These are phyloP conservation scores for Aschersonia sp. DNA, from an alignment of 2,329 filamentous ascomycete species.

Conservation along the genomic window DNA sequence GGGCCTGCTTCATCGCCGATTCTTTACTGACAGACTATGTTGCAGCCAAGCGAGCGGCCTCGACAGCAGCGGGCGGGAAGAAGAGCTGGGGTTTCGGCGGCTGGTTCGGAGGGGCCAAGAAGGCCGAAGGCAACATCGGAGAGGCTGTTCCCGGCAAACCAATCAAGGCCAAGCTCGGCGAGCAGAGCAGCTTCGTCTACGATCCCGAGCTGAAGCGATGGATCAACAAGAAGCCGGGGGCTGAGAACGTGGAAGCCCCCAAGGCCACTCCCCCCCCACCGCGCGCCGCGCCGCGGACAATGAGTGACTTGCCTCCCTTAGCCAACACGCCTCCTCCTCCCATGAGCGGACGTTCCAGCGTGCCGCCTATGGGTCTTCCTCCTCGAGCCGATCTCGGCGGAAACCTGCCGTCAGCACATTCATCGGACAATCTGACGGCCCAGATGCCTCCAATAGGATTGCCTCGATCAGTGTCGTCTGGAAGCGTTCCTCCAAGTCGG, in stretches of 20 bases:
- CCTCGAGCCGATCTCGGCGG: constrained; percentile 4
- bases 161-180: constrained; percentile 87
- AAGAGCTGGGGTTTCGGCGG: constrained; percentile 70
- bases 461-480: constrained; percentile 34
- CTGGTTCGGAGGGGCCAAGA: constrained; percentile 69
- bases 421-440: constrained; percentile 17
- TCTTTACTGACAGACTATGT: neutral
- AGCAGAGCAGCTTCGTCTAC: constrained; percentile 85
- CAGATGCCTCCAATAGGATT: constrained; percentile 21
- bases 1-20: neutral
- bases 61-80: constrained; percentile 32
- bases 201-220: constrained; percentile 95
- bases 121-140: constrained; percentile 24
- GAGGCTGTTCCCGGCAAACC: constrained; percentile 41
- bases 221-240: constrained; percentile 86
- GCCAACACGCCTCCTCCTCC: constrained; percentile 17
- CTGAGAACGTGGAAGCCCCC: constrained; percentile 43
- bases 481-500: constrained; percentile 42
- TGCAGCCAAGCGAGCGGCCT: constrained; percentile 45
- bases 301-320: constrained; percentile 37
- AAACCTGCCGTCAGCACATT: constrained; percentile 1
- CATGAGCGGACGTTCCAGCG: constrained; percentile 13
- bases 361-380: constrained; percentile 17
- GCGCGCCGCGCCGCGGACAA: constrained; percentile 39
- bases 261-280: constrained; percentile 69